These are phyloP conservation scores for Apiospora pterosperma DNA, from an alignment of 2,329 filamentous ascomycete species.

Conservation along the genomic window DNA sequence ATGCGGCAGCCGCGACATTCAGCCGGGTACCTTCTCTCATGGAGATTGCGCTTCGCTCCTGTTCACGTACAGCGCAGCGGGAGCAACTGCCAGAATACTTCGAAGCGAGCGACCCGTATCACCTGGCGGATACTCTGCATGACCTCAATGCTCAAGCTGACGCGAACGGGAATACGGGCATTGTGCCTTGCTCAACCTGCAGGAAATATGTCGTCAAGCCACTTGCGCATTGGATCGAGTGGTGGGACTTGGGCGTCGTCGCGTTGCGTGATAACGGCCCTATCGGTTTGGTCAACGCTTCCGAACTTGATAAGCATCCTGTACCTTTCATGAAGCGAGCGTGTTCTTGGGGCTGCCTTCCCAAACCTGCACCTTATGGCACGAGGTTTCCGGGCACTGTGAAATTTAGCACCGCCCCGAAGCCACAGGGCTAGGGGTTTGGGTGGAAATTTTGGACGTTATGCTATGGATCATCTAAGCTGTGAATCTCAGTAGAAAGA, in stretches of 20 bases:
- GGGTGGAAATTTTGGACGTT: neutral
- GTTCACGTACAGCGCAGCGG: slow-evolving; percentile 39
- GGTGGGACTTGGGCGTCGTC: slow-evolving; percentile 40
- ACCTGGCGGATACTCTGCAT: slow-evolving; percentile 38
- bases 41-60: slow-evolving; percentile 46
- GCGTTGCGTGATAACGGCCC: neutral
- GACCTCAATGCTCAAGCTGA: slow-evolving; percentile 39
- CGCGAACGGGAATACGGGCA: slow-evolving; percentile 36
- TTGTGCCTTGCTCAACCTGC: slow-evolving; percentile 51
- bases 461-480: neutral
- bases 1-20: slow-evolving; percentile 8
- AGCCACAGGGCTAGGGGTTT: neutral
- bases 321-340: slow-evolving; percentile 4
- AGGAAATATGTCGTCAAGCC: slow-evolving; percentile 45
- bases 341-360: neutral
- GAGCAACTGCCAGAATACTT: slow-evolving; percentile 40
- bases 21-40: slow-evolving; percentile 46
- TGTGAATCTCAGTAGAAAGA: neutral
- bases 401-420: neutral
- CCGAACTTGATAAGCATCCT: neutral
- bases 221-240: slow-evolving; percentile 59
- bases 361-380: neutral
- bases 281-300: neutral
- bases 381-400: neutral
- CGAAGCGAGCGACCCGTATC: slow-evolving; percentile 34